Conservation (phyloP, 345 rosid species). For the Litchi chinensis region DNA sequence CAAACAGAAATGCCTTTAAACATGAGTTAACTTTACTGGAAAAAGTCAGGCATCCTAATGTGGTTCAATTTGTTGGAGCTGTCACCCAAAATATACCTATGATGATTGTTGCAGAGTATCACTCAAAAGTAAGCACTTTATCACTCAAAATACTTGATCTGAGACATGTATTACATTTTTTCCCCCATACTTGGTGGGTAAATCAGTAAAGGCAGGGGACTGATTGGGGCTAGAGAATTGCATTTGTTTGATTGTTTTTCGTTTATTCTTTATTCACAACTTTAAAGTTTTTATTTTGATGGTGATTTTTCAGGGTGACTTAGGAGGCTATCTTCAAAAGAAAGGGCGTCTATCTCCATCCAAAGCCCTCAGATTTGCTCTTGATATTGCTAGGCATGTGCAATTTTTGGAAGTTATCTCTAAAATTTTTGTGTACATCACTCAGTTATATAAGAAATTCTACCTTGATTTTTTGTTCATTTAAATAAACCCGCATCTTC, state of each 20-base stretch:
- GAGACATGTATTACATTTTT: background rate
- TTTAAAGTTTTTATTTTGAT: slow-evolving; percentile 6
- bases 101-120: slow-evolving; percentile 93
- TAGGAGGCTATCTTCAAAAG: slow-evolving; percentile 75
- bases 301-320: slow-evolving; percentile 70
- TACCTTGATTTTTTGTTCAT: background rate
- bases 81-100: slow-evolving; percentile 95
- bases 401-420: slow-evolving; percentile 11
- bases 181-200: background rate
- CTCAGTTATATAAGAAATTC: slow-evolving; percentile 1
- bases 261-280: background rate
- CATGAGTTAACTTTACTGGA: slow-evolving; percentile 81
- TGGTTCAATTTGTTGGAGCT: slow-evolving; percentile 98
- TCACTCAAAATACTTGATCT: background rate
- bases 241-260: background rate
- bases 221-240: background rate
- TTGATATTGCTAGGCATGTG: slow-evolving; percentile 85
- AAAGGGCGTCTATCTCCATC: slow-evolving; percentile 90
- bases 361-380: slow-evolving; percentile 79
- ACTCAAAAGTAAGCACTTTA: slow-evolving; percentile 67
- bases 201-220: background rate
- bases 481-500: background rate
- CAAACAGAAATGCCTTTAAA: slow-evolving; percentile 74
- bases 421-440: slow-evolving; percentile 4
- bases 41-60: slow-evolving; percentile 94